Evolutionary conservation across 2,329 filamentous ascomycete genomes (phyloP).

Genomic region (Trichophyton rubrum): DNA sequence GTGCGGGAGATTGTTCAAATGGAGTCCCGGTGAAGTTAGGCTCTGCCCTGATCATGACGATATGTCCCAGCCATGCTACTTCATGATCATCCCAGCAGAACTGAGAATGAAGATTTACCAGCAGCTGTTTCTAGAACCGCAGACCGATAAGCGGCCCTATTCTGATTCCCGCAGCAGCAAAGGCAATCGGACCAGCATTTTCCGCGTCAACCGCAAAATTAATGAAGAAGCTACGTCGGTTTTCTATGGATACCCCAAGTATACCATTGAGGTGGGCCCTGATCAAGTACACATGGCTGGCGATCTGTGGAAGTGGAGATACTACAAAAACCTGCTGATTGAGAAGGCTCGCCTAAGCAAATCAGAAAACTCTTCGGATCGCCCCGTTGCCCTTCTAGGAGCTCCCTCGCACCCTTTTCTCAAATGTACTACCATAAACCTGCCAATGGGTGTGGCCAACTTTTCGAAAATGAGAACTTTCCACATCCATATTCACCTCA

Average conservation of each 20-base stretch:
- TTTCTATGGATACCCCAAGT: not conserved
- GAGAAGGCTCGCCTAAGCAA: not conserved
- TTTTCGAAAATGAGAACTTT: not conserved
- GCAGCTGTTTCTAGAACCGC: not conserved
- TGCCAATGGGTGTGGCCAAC: not conserved
- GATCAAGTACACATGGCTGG: not conserved
- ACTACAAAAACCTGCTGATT: not conserved
- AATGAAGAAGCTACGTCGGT: not conserved
- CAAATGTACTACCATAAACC: not conserved
- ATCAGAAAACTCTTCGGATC: not conserved
- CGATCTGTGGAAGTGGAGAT: not conserved
- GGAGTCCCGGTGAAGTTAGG: not conserved
- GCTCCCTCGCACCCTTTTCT: not conserved
- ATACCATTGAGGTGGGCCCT: not conserved
- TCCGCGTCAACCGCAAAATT: not conserved
- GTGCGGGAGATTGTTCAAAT: not conserved
- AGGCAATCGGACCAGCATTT: not conserved
- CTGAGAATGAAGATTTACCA: not conserved
- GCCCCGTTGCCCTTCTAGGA: not conserved
- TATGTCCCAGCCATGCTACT: not conserved
- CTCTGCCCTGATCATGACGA: not conserved
- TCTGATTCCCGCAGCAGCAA: not conserved
- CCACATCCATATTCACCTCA: not conserved
- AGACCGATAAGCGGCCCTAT: not conserved
- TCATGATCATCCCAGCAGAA: not conserved